Evolutionary conservation across 2,329 filamentous ascomycete species (phyloP).

Genomic region (Cladosporium halotolerans): DNA sequence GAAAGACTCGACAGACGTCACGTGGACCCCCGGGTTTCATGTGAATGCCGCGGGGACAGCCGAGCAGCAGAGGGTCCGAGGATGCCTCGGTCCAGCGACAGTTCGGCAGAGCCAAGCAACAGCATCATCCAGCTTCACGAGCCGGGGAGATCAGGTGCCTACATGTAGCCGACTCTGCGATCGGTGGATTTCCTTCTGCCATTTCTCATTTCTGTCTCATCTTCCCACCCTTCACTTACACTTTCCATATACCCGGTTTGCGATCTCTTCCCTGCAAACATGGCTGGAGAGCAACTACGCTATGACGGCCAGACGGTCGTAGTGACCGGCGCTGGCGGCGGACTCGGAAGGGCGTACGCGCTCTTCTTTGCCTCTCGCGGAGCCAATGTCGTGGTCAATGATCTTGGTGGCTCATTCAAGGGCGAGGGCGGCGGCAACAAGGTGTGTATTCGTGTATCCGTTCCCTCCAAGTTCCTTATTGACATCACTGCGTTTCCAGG

Average conservation of each 20-base stretch:
- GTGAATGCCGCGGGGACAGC: slow-evolving; percentile 5
- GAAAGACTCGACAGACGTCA: too few species aligned
- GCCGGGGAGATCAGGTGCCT: neutral
- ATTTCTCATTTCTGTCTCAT: neutral
- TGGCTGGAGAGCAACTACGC: slow-evolving; percentile 62
- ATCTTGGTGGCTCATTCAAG: slow-evolving; percentile 87
- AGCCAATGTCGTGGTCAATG: slow-evolving; percentile 93
- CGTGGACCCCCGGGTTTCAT: neutral
- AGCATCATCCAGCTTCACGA: too few species aligned
- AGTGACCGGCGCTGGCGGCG: slow-evolving; percentile 78
- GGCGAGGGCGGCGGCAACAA: slow-evolving; percentile 83
- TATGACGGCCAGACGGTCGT: slow-evolving; percentile 88
- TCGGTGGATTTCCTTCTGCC: neutral
- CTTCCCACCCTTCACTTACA: neutral
- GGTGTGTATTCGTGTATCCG: slow-evolving; percentile 47
- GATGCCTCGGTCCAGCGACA: too few species aligned
- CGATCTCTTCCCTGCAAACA: slow-evolving; percentile 22
- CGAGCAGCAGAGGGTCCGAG: neutral
- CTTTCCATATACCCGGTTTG: neutral
- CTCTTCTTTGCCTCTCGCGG: slow-evolving; percentile 87
- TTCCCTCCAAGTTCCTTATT: neutral
- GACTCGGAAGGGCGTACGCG: slow-evolving; percentile 71
- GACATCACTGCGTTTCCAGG: slow-evolving; percentile 41
- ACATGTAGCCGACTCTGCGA: neutral
- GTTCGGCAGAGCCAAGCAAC: too few species aligned